A percentile compares a stretch with the other conserved stretches of the same genome.
Evolutionary conservation across 768 basidiomycete genomes (phyloP).

Genomic region (Chalciporus piperatus): DNA sequence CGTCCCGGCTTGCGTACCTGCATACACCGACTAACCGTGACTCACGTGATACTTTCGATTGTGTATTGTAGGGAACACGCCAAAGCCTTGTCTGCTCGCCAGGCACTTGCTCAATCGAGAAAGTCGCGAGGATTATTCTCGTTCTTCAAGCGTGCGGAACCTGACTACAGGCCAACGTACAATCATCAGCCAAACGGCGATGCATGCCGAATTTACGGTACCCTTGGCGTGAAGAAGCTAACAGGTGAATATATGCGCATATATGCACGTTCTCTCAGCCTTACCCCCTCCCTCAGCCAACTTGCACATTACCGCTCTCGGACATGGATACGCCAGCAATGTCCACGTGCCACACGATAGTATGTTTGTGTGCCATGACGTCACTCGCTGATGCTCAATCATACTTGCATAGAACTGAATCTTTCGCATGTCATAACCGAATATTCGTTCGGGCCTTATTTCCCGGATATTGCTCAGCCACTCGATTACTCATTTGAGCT

Average conservation of each 20-base stretch:
- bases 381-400: not conserved
- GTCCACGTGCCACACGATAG: constrained; percentile 86
- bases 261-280: not conserved
- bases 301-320: constrained; percentile 89
- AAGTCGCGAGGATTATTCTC: constrained; percentile 73
- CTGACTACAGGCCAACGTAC: constrained; percentile 68
- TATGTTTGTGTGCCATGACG: constrained; percentile 38
- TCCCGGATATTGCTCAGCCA: constrained; percentile 93
- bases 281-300: constrained; percentile 52
- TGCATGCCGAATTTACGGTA: constrained; percentile 87
- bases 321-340: constrained; percentile 88
- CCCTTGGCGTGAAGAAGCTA: constrained; percentile 81
- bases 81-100: constrained; percentile 58
- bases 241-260: constrained; percentile 51
- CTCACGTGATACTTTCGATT: not conserved
- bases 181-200: constrained; percentile 63
- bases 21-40: not conserved
- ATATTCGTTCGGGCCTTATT: constrained; percentile 95
- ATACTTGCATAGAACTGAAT: constrained; percentile 75
- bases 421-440: constrained; percentile 95
- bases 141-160: constrained; percentile 42
- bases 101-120: constrained; percentile 71
- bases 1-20: not conserved
- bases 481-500: constrained; percentile 87
- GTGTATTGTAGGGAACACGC: constrained; percentile 54